phyloP scores from a whole-genome alignment of 352 stramenopile species.

The Phytopythium kandeliae region DNA sequence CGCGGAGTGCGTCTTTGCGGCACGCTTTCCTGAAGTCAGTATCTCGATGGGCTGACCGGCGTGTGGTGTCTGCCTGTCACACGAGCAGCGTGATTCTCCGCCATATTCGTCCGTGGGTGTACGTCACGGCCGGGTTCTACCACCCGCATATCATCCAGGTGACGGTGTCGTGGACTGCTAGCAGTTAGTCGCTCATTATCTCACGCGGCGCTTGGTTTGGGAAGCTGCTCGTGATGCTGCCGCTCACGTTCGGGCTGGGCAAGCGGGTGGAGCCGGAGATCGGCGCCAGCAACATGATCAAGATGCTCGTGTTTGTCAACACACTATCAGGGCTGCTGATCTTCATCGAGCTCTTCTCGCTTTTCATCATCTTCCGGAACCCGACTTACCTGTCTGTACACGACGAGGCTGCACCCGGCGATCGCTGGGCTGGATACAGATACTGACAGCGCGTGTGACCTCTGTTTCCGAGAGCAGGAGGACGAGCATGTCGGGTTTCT shows the following conservation, averaged over 20 bases:
- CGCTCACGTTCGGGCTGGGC: conserved; percentile 54
- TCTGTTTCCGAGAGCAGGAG: conserved; percentile 23
- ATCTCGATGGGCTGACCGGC: not conserved
- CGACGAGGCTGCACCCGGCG: too few species aligned
- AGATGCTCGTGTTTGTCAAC: conserved; percentile 74
- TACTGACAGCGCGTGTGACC: not conserved
- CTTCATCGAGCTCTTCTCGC: conserved; percentile 72
- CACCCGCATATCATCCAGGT: conserved; percentile 76
- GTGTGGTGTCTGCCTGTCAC: not conserved
- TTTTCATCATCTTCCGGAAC: conserved; percentile 82
- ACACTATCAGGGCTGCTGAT: conserved; percentile 59
- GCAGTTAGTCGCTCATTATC: not conserved
- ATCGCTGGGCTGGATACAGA: too few species aligned
- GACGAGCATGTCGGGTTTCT: conserved; percentile 68
- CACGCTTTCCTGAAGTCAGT: not conserved
- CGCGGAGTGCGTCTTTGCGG: conserved; percentile 43
- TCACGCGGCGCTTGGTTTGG: not conserved
- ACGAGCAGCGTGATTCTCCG: conserved; percentile 61
- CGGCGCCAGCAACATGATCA: conserved; percentile 50
- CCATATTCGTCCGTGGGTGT: conserved; percentile 85
- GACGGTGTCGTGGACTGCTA: not conserved
- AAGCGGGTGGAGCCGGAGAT: conserved; percentile 78
- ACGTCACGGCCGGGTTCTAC: conserved; percentile 82
- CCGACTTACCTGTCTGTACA: conserved; percentile 67
- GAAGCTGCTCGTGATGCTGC: conserved; percentile 64